Conservation (phyloP, 129 eudicot species). For the Arctium minus region DNA sequence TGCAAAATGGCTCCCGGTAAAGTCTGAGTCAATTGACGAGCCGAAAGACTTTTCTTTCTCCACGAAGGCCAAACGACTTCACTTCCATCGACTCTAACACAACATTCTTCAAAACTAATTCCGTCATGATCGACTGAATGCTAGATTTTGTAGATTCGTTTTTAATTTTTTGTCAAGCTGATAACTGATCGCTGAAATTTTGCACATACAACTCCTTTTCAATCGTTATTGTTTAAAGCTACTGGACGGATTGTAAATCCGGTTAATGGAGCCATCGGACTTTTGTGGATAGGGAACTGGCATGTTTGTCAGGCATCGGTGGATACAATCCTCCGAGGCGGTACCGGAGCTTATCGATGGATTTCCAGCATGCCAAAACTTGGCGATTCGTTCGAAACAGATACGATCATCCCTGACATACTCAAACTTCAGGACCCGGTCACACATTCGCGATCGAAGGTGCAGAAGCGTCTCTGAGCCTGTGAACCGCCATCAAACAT, state of each 20-base stretch:
- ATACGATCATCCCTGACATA: too few relatives aligned
- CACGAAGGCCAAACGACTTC: constrained; percentile 94
- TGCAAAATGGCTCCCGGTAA: constrained; percentile 79
- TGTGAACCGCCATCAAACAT: constrained; percentile 8
- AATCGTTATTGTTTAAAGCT: constrained; percentile 81
- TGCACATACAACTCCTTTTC: constrained; percentile 63
- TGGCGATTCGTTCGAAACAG: too few relatives aligned
- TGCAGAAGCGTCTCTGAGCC: constrained; percentile 47
- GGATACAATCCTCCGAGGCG: constrained; percentile 83
- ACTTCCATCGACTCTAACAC: constrained; percentile 68
- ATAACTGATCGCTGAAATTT: background rate
- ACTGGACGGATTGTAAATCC: constrained; percentile 96
- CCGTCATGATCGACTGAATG: constrained; percentile 56
- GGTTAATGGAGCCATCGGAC: constrained; percentile 92
- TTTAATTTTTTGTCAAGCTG: background rate
- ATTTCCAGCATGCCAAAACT: constrained; percentile 25
- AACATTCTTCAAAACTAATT: constrained; percentile 61
- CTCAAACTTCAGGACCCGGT: constrained; percentile 33
- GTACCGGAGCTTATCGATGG: constrained; percentile 58
- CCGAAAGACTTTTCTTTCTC: constrained; percentile 74
- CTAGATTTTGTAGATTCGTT: background rate
- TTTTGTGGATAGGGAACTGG: constrained; percentile 87
- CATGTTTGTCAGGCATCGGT: constrained; percentile 92
- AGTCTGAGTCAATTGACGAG: constrained; percentile 69
- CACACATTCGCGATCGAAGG: constrained; percentile 10